These are phyloP conservation scores for Pseudogymnoascus sp. DNA, from an alignment of 2,329 filamentous ascomycete species.

Conservation along the genomic window DNA sequence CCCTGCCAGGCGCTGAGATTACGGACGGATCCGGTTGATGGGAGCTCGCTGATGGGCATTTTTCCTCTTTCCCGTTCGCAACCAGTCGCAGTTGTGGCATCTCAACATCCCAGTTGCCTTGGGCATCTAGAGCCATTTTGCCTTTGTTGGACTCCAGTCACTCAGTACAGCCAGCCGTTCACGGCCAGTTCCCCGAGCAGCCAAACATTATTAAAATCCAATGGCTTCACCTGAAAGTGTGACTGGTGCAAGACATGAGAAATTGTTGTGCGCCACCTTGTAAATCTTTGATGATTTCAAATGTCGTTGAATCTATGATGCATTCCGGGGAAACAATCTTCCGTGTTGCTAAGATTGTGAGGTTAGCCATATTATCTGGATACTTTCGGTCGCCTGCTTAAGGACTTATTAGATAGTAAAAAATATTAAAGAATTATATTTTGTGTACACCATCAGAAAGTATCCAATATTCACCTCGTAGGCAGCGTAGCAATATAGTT, in stretches of 20 bases:
- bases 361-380: not conserved
- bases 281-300: not conserved
- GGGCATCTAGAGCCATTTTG: conserved; percentile 25
- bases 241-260: not conserved
- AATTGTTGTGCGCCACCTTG: not conserved
- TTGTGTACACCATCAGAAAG: not conserved
- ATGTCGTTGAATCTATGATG: conserved; percentile 2
- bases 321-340: not conserved
- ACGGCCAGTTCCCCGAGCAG: not conserved
- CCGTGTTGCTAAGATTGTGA: not conserved
- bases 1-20: conserved; percentile 1
- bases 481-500: not conserved
- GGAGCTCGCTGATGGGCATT: not conserved
- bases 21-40: not conserved
- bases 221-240: conserved; percentile 1
- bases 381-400: not conserved
- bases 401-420: not conserved
- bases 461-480: not conserved
- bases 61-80: not conserved
- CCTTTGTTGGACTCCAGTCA: not conserved
- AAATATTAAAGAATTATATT: not conserved
- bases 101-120: conserved; percentile 28
- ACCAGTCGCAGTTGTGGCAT: conserved; percentile 21
- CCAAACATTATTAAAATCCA: not conserved
- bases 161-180: not conserved